A percentile compares a stretch with the other conserved stretches of the same genome.
phyloP scores from a whole-genome alignment of 768 basidiomycete species.

The Leccinum olivaceopallidum region DNA sequence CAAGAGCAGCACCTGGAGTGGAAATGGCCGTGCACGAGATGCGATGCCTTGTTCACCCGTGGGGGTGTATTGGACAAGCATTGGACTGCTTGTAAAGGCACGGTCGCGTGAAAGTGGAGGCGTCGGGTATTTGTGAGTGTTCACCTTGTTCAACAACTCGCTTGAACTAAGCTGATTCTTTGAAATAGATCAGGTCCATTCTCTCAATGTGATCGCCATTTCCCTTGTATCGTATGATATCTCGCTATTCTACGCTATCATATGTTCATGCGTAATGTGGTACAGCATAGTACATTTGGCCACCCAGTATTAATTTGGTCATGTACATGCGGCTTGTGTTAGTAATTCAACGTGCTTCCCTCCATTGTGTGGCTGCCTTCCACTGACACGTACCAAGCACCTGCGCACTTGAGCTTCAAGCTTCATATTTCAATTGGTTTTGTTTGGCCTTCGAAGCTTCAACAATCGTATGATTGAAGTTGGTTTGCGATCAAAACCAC shows the following conservation, averaged over 20 bases:
- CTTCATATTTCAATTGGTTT: constrained; percentile 1
- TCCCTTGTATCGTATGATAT: not conserved
- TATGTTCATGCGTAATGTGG: not conserved
- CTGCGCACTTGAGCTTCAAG: not conserved
- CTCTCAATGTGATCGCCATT: not conserved
- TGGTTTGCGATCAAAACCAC: not conserved
- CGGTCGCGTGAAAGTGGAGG: constrained; percentile 2
- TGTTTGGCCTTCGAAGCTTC: not conserved
- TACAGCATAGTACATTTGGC: not conserved
- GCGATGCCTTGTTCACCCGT: constrained; percentile 1
- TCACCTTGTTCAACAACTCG: not conserved
- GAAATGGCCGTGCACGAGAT: constrained; percentile 25
- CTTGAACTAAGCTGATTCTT: not conserved
- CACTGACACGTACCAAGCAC: constrained; percentile 1
- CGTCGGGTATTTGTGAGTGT: constrained; percentile 7
- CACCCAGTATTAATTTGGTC: too few species aligned
- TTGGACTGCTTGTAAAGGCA: too few species aligned
- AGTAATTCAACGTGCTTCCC: not conserved
- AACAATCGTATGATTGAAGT: not conserved
- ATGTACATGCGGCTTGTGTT: not conserved
- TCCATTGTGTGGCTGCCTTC: constrained; percentile 3
- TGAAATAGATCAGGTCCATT: not conserved
- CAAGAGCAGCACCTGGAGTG: constrained; percentile 25
- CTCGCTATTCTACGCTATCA: not conserved
- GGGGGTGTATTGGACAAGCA: too few species aligned